Evolutionary conservation across 176 grass and related monocot genomes (phyloP), one percentile per base, ranked within the genome.

Genomic region (Aegilops tauschii): DNA sequence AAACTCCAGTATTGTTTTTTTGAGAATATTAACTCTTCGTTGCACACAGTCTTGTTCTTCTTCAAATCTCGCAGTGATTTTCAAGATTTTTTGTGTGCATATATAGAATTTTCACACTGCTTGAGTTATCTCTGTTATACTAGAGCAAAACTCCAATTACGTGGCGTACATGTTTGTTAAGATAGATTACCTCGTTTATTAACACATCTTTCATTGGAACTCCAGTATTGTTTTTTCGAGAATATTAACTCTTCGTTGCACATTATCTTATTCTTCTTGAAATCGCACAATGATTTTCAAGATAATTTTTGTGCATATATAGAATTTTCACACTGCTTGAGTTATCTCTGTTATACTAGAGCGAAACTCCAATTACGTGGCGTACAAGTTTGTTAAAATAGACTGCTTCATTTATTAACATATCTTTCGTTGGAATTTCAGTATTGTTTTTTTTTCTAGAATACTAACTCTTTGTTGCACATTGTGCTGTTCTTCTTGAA

Each of bases 271-370:
- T 76, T 76, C 25, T 82, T 86, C 80, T 82, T 88, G 83, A 82
- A 73, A 66, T 74, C 34, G 3, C 54, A 21, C 45, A 21, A 83
- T 86, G 83, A 20, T 50, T 86, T 37, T 59, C 79, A 79, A 82
- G 78, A 79, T 83, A 25, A 25, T 89, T 79, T 86, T 56, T 83
- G 90, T 89, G 83, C 83, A 79, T 86, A 92, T 74, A 85, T 12
- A 59, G 45, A 81, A 69, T 39, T 30, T 85, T 82, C 50, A 81
- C 90, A 88, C 63, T 85, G 86, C 77, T 91, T 93, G 82, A 88
- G 34, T 39, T 72, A 9, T 82, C 30, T 79, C 79, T 17, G 27
- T 64, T 73, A 9, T 10, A 74, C 52, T 63, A 34, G 73, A 65
- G 52, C 21, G 63, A 73, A 83, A 49, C 40, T 70, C 27, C 47